phyloP scores from a whole-genome alignment of 2,329 filamentous ascomycete species.

The Monosporascus cannonballus region DNA sequence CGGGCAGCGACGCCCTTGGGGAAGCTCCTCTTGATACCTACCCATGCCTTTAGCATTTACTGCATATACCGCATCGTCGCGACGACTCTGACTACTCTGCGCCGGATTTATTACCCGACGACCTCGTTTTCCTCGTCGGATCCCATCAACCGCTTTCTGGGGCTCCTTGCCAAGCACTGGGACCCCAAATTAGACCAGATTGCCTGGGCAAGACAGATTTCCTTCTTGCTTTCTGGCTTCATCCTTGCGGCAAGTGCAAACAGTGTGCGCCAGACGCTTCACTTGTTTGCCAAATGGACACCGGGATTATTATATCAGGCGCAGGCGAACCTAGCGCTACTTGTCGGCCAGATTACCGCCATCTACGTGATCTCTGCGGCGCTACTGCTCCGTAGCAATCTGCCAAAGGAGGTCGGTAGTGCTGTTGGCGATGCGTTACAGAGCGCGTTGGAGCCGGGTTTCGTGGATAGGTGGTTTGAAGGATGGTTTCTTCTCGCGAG shows the following conservation, averaged over 20 bases:
- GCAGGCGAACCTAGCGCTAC: slow-evolving; percentile 71
- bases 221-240: slow-evolving; percentile 74
- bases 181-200: slow-evolving; percentile 76
- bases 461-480: slow-evolving; percentile 82
- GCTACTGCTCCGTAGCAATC: slow-evolving; percentile 68
- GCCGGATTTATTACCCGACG: slow-evolving; percentile 45
- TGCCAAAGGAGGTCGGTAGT: slow-evolving; percentile 70
- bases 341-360: slow-evolving; percentile 74
- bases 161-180: slow-evolving; percentile 75
- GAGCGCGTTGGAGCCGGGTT: slow-evolving; percentile 65
- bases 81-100: slow-evolving; percentile 61
- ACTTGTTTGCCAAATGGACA: slow-evolving; percentile 70
- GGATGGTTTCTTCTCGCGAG: slow-evolving; percentile 74
- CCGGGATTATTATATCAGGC: slow-evolving; percentile 67
- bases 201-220: slow-evolving; percentile 80
- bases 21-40: slow-evolving; percentile 53
- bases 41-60: slow-evolving; percentile 70
- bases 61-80: slow-evolving; percentile 78
- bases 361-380: slow-evolving; percentile 82
- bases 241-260: slow-evolving; percentile 79
- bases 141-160: slow-evolving; percentile 77
- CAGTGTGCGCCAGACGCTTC: slow-evolving; percentile 78
- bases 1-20: slow-evolving; percentile 64
- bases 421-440: slow-evolving; percentile 73
- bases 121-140: slow-evolving; percentile 63